Evolutionary conservation across 2,329 filamentous ascomycete genomes (phyloP).

Genomic region (Sphaerulina vaccinii): DNA sequence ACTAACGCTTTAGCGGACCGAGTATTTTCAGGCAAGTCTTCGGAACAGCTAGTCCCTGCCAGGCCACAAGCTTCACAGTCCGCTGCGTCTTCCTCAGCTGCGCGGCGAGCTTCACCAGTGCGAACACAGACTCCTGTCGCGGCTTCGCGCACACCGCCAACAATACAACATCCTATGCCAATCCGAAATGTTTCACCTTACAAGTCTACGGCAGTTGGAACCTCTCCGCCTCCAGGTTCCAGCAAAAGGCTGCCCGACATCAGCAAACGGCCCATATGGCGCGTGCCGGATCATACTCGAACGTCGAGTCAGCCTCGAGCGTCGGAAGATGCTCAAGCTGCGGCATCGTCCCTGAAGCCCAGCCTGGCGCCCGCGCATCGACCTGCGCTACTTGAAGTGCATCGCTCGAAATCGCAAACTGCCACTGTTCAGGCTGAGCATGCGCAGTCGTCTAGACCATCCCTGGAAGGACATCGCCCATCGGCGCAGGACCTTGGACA

Average conservation of each 20-base stretch:
- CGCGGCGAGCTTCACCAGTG: conserved; percentile 11
- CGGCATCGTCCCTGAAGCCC: conserved; percentile 40
- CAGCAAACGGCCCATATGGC: conserved; percentile 52
- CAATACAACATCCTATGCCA: conserved; percentile 49
- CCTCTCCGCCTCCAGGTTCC: conserved; percentile 42
- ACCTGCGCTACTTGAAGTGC: conserved; percentile 45
- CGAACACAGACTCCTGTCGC: conserved; percentile 13
- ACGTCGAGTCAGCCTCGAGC: conserved; percentile 52
- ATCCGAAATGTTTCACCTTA: conserved; percentile 47
- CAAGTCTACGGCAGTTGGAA: conserved; percentile 59
- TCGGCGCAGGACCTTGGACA: conserved; percentile 61
- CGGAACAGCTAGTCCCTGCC: not conserved
- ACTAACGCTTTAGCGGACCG: conserved; percentile 79
- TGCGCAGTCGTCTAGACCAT: conserved; percentile 58
- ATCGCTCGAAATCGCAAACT: conserved; percentile 52
- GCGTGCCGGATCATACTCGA: conserved; percentile 52
- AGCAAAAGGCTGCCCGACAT: conserved; percentile 41
- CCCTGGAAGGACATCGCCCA: conserved; percentile 69
- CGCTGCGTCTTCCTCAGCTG: not conserved
- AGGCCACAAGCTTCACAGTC: not conserved
- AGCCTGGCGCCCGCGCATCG: conserved; percentile 38
- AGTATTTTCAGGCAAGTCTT: conserved; percentile 59
- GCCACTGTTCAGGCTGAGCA: conserved; percentile 45
- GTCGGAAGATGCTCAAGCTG: conserved; percentile 39
- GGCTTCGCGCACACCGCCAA: conserved; percentile 8